Conservation (phyloP, 202 grass and related monocot genomes). For the Elaeis oleifera region DNA sequence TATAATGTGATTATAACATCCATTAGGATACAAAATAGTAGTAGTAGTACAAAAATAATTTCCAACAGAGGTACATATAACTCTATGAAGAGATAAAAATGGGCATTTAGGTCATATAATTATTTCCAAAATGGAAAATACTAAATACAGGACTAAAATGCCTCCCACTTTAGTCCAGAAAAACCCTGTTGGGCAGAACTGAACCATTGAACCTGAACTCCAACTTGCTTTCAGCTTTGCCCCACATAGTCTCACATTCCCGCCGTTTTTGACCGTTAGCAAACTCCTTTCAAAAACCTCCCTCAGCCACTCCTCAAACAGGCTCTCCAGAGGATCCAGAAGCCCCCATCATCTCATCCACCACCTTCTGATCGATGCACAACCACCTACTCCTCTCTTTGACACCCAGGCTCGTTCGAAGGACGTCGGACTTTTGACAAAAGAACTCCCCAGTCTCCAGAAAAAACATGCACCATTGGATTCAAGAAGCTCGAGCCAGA, state of each 20-base stretch:
- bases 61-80: too few relatives aligned
- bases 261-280: not conserved
- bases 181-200: not conserved
- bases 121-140: too few relatives aligned
- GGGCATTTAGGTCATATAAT: too few relatives aligned
- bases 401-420: too few relatives aligned
- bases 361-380: not conserved
- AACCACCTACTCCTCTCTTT: not conserved
- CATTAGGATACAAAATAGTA: too few relatives aligned
- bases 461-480: not conserved
- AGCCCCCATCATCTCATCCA: conserved; percentile 2
- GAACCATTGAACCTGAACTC: conserved; percentile 4
- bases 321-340: conserved; percentile 9
- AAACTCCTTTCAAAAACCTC: not conserved
- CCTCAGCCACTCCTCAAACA: conserved; percentile 1
- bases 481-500: not conserved
- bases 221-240: not conserved
- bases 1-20: too few relatives aligned
- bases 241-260: not conserved
- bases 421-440: not conserved
- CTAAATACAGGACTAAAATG: too few relatives aligned
- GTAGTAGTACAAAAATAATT: too few relatives aligned
- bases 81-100: too few relatives aligned
- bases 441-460: not conserved
- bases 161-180: not conserved